Evolutionary conservation across 2,329 filamentous ascomycete species (phyloP).

Genomic region (Beauveria sp.): DNA sequence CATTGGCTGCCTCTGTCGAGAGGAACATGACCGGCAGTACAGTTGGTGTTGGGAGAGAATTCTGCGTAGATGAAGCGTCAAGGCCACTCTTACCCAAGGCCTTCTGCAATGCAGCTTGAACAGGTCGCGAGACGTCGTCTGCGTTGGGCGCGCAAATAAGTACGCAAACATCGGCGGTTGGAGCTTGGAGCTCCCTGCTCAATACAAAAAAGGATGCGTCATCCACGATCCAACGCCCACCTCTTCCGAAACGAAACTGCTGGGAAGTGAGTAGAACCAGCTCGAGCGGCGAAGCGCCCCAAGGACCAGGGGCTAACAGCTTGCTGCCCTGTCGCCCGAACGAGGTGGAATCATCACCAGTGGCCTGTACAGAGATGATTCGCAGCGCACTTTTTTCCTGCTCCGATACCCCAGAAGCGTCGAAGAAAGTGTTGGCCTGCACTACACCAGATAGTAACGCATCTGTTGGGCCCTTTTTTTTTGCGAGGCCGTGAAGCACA

Average conservation of each 20-base stretch:
- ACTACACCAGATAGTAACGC: neutral
- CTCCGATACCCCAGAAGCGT: neutral
- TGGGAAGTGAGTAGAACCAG: neutral
- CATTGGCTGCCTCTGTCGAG: neutral
- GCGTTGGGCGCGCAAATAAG: neutral
- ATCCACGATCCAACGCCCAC: neutral
- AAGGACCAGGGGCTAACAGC: neutral
- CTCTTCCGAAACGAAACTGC: neutral
- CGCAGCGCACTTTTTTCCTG: neutral
- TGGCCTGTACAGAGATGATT: neutral
- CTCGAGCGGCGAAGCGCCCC: conserved; percentile 2
- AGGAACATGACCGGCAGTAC: neutral
- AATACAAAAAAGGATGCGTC: neutral
- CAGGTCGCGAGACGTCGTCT: neutral
- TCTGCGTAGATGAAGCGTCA: neutral
- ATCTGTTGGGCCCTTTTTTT: neutral
- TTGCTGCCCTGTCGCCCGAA: neutral
- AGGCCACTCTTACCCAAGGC: neutral
- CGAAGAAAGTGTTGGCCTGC: neutral
- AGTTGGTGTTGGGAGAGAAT: neutral
- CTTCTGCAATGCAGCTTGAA: neutral
- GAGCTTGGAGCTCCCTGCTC: neutral
- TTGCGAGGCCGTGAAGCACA: neutral
- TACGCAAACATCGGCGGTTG: neutral
- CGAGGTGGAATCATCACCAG: neutral